Conservation (phyloP, 768 basidiomycete species). For the Lentinula sp. region DNA sequence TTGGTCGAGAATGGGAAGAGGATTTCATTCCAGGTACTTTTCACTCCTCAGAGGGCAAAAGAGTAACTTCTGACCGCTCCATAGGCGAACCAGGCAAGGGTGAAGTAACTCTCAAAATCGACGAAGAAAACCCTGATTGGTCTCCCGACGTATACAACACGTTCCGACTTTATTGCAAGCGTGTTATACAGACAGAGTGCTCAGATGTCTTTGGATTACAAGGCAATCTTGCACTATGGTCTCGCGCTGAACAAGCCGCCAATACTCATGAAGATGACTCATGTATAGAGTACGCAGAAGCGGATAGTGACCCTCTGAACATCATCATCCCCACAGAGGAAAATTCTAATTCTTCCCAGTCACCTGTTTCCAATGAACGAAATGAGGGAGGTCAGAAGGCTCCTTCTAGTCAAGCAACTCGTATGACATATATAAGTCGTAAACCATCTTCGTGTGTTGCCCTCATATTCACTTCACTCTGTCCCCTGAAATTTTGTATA, state of each 20-base stretch:
- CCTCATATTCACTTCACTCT: neutral
- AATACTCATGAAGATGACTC: neutral
- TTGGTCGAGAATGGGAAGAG: neutral
- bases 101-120: slow-evolving; percentile 14
- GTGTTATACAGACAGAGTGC: neutral
- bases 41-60: neutral
- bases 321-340: neutral
- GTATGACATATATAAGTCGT: neutral
- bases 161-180: neutral
- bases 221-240: neutral
- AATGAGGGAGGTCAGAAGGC: neutral
- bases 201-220: neutral
- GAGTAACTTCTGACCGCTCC: neutral
- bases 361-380: neutral
- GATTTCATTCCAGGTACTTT: neutral
- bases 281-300: neutral
- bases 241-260: neutral
- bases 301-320: neutral
- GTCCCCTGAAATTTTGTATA: neutral
- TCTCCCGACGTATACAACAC: neutral
- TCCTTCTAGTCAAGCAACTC: too few species aligned
- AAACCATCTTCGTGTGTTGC: neutral
- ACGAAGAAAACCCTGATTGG: slow-evolving; percentile 8
- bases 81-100: slow-evolving; percentile 12
- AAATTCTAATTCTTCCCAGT: neutral